These are phyloP conservation scores for Botrytis sinoallii DNA, from an alignment of 2,329 filamentous ascomycete species.

Conservation along the genomic window DNA sequence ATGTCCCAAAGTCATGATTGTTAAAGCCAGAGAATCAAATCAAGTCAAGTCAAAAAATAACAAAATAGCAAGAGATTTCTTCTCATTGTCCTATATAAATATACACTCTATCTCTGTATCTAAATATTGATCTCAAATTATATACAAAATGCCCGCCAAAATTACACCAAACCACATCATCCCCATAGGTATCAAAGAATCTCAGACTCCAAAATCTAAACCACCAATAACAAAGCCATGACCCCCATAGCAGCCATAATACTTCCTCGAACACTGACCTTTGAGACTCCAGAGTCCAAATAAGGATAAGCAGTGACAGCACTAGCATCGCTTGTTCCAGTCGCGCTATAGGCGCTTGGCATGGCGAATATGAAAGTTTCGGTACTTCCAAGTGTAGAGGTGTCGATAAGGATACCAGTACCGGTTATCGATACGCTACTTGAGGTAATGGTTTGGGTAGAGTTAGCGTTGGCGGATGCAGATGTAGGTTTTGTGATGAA, in stretches of 20 bases:
- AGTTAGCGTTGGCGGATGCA: background rate
- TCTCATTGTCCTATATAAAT: background rate
- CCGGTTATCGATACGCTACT: background rate
- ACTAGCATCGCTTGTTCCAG: conserved; percentile 3
- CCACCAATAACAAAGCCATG: background rate
- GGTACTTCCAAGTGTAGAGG: background rate
- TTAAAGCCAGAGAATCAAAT: background rate
- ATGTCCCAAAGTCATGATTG: background rate
- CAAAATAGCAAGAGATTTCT: background rate
- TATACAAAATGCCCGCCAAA: background rate
- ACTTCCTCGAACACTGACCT: background rate
- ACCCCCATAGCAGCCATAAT: background rate
- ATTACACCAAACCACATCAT: background rate
- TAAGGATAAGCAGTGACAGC: conserved; percentile 6
- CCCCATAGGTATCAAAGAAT: background rate
- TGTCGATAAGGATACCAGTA: conserved; percentile 10
- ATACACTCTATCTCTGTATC: background rate
- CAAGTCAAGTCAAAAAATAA: background rate
- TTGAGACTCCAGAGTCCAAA: background rate
- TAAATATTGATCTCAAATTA: background rate
- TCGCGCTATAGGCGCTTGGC: conserved; percentile 4
- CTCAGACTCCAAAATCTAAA: background rate
- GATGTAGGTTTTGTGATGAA: conserved; percentile 11
- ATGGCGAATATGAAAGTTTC: conserved; percentile 15
- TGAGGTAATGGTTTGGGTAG: background rate